These are phyloP conservation scores for Aspergillus aculeatinus DNA, from an alignment of 2,329 filamentous ascomycete genomes.

Conservation along the genomic window DNA sequence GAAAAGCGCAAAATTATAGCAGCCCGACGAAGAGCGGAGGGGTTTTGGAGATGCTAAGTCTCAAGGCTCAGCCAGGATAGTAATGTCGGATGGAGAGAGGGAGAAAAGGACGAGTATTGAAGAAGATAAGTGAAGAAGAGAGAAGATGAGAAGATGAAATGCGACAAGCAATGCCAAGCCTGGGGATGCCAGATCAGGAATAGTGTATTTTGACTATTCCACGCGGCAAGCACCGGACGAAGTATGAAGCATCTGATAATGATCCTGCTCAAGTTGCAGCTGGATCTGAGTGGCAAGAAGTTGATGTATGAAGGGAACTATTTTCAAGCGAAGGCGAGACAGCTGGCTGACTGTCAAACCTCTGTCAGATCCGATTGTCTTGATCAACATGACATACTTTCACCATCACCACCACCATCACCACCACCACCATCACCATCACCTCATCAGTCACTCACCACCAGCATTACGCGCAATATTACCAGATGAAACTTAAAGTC, in stretches of 20 bases:
- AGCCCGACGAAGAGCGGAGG: background rate
- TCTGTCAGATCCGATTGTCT: background rate
- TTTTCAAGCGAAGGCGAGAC: too few species aligned
- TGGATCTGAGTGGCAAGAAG: background rate
- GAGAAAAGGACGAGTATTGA: background rate
- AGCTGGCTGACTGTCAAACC: background rate
- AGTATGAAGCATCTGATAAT: background rate
- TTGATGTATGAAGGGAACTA: too few species aligned
- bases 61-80: background rate
- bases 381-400: background rate
- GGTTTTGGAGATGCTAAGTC: background rate
- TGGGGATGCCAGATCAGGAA: constrained; percentile 19
- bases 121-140: background rate
- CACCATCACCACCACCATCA: background rate
- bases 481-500: background rate
- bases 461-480: background rate
- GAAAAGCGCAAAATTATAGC: background rate
- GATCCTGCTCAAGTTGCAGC: too few species aligned
- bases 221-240: background rate
- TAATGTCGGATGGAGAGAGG: background rate
- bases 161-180: constrained; percentile 22
- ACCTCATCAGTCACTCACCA: background rate
- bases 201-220: constrained; percentile 1
- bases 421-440: background rate
- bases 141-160: constrained; percentile 4